Base-by-base conservation (phyloP, 176 grass and related monocot genomes). In the Rhynchospora breviuscula region DNA sequence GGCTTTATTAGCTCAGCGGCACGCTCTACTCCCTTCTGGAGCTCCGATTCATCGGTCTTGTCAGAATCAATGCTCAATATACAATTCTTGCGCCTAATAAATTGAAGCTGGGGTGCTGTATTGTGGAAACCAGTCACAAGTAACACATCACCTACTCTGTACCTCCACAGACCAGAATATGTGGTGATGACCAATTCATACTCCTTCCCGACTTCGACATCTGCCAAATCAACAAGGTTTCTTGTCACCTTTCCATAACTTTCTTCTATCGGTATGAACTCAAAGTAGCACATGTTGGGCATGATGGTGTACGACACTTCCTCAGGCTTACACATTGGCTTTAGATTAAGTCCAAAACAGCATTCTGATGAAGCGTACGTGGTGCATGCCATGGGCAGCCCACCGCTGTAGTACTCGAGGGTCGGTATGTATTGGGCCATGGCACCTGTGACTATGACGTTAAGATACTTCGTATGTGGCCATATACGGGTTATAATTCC, bases 201-300 rank as follows among this genome's bases (percentile, higher is more conserved):
- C 68, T 94, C 92, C 81, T 44, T 91, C 0, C 94, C 92, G 0
- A 88, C 84, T 88, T 97, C 88, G 3, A 91, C 92, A 70, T 94
- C 85, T 13, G 88, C 94, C 10, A 97, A 89, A 40, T 97, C 94
- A 47, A 97, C 83, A 6, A 97, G 87, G 29, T 64, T 67, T 8
- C 60, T 21, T 0, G 44, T 68, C 44, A 49, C 80, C 80, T 68
- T 82, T 13, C 25, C 80, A 52, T 82, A n/a, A 67, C 80, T 82
- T 66, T 82, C 48, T 84, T 87, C 86, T 58, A 87, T 85, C 63
- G 94, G 90, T 73, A 97, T 89, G 84, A 97, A 93, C 88, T 97
- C 94, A 85, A 92, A 98, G 74, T 98, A 98, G 44, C 88, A 93
- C 95, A 98, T 98, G 89, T 95, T 98, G 75, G 95, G 95, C 95